Percentiles rank a stretch among this genome's conserved stretches.
Conservation (phyloP, 1,284 basidiomycete genomes). For the Microbotryum lychnidis-dioicae region DNA sequence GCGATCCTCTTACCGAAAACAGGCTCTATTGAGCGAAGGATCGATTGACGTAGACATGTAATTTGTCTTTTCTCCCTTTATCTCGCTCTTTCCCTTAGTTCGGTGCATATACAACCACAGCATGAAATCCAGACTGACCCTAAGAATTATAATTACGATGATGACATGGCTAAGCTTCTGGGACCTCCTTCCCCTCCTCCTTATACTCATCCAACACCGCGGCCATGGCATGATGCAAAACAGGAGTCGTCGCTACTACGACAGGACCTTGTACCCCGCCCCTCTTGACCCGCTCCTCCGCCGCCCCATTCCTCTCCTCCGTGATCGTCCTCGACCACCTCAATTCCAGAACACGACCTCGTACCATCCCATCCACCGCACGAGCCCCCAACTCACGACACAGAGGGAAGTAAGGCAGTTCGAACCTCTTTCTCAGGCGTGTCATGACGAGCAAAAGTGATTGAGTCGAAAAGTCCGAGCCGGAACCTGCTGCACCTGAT, state of each 20-base stretch:
- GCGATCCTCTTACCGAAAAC: no score
- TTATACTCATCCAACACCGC: constrained; percentile 57
- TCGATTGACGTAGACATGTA: no score
- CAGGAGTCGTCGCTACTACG: constrained; percentile 61
- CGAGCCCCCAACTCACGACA: constrained; percentile 66
- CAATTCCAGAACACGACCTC: constrained; percentile 60
- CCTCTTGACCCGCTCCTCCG: constrained; percentile 1
- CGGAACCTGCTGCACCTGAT: constrained; percentile 14
- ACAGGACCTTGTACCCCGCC: constrained; percentile 49
- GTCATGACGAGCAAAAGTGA: constrained; percentile 53
- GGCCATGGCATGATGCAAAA: constrained; percentile 68
- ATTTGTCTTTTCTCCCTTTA: no score
- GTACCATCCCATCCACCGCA: constrained; percentile 70
- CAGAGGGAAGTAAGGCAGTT: constrained; percentile 66
- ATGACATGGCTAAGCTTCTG: no score
- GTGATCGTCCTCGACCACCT: constrained; percentile 64
- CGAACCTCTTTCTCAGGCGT: constrained; percentile 14
- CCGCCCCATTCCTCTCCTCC: constrained; percentile 40
- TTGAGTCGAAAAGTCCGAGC: constrained; percentile 42
- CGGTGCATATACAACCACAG: no score
- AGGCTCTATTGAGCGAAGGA: no score
- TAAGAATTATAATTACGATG: no score
- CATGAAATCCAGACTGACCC: no score
- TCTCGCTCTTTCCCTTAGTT: no score
- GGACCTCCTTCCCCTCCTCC: constrained; percentile 3